Conservation (phyloP, 2,329 filamentous ascomycete species). For the Claviceps digitariae region DNA sequence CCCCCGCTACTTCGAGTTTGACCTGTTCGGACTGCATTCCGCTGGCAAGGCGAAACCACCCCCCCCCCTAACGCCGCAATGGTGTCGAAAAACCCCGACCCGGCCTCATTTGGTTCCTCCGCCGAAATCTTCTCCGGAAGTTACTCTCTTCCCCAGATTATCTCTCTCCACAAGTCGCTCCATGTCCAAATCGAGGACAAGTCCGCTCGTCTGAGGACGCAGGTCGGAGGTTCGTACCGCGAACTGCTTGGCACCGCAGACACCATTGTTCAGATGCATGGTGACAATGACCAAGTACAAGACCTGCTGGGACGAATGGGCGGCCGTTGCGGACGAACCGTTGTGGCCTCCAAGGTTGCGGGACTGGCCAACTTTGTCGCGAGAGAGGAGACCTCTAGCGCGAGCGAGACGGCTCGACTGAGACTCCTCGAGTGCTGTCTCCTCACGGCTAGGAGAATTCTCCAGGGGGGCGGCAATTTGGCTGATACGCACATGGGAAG, state of each 20-base stretch:
- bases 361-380: conserved; percentile 37
- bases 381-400: conserved; percentile 14
- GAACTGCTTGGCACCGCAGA: conserved; percentile 86
- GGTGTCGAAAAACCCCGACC: conserved; percentile 27
- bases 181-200: conserved; percentile 49
- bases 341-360: conserved; percentile 51
- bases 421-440: conserved; percentile 39
- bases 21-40: background rate
- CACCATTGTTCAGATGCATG: conserved; percentile 81
- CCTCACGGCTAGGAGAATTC: conserved; percentile 32
- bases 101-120: conserved; percentile 33
- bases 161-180: conserved; percentile 46
- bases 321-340: conserved; percentile 58
- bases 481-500: conserved; percentile 18
- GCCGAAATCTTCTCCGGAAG: conserved; percentile 40
- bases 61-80: conserved; percentile 15
- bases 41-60: background rate
- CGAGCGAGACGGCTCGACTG: conserved; percentile 26
- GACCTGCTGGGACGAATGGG: conserved; percentile 58
- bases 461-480: conserved; percentile 25
- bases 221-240: conserved; percentile 61
- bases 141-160: conserved; percentile 49
- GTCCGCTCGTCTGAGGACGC: conserved; percentile 45
- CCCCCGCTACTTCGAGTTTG: background rate
- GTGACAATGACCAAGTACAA: conserved; percentile 63